These are phyloP conservation scores for Pulveroboletus sp. DNA, from an alignment of 768 basidiomycete genomes.

Conservation along the genomic window DNA sequence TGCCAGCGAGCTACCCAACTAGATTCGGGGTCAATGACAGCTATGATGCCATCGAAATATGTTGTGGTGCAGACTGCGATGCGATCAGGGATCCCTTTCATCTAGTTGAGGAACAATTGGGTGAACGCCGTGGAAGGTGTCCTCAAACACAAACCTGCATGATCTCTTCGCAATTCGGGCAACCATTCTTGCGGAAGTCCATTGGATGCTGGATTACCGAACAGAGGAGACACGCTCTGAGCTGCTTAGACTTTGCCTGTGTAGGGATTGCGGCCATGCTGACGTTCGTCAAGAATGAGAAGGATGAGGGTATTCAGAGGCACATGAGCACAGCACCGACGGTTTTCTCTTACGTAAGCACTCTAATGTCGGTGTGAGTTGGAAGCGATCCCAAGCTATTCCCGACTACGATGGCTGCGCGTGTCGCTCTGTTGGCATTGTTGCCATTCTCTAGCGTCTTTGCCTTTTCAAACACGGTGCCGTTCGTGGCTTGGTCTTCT, in stretches of 20 bases:
- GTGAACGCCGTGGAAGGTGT: not conserved
- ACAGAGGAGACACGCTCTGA: conserved; percentile 91
- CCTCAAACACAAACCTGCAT: conserved; percentile 60
- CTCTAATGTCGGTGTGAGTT: not conserved
- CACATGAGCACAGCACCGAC: no score
- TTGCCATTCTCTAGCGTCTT: conserved; percentile 38
- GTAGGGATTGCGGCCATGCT: conserved; percentile 47
- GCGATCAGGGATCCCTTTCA: conserved; percentile 83
- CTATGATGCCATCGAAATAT: conserved; percentile 88
- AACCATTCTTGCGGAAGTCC: conserved; percentile 83
- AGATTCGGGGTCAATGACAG: conserved; percentile 76
- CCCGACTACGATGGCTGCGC: conserved; percentile 38
- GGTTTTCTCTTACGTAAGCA: conserved; percentile 22
- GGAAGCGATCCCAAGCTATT: not conserved
- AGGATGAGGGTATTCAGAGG: no score
- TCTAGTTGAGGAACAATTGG: conserved; percentile 41
- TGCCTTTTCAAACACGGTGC: conserved; percentile 59
- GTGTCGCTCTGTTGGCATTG: conserved; percentile 40
- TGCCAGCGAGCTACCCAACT: conserved; percentile 99
- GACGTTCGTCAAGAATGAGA: no score
- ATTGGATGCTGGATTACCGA: conserved; percentile 80
- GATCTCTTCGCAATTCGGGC: conserved; percentile 96
- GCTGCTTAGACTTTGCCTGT: conserved; percentile 62
- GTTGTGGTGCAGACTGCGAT: conserved; percentile 85
- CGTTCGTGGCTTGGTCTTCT: conserved; percentile 71